Conservation (phyloP, 1,284 basidiomycete genomes). For the Cystobasidium pallidum region DNA sequence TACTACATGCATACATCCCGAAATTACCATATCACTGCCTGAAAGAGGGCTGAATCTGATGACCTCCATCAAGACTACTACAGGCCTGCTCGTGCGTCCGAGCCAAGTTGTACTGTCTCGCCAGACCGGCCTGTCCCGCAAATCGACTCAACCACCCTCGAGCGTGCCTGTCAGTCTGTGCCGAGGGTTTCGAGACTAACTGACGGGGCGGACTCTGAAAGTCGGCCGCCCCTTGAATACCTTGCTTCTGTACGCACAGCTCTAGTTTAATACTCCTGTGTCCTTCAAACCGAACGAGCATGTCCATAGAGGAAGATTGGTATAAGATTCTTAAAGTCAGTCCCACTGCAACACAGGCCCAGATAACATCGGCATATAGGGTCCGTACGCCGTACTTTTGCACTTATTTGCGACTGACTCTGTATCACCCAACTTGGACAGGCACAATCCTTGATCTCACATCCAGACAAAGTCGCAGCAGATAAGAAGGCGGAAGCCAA, state of each 20-base stretch:
- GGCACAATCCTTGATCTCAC: neutral
- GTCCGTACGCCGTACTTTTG: neutral
- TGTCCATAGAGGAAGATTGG: neutral
- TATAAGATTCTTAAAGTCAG: neutral
- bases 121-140: too few species aligned
- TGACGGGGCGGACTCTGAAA: neutral
- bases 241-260: too few species aligned
- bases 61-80: too few species aligned
- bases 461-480: constrained; percentile 11
- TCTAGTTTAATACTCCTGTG: neutral
- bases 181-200: too few species aligned
- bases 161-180: too few species aligned
- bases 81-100: too few species aligned
- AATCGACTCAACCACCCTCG: too few species aligned
- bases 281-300: neutral
- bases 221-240: too few species aligned
- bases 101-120: too few species aligned
- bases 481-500: neutral
- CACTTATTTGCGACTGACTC: neutral
- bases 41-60: too few species aligned
- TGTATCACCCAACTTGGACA: neutral
- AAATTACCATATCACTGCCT: too few species aligned
- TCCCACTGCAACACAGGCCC: neutral
- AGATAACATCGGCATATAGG: neutral
- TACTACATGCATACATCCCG: too few species aligned